These are phyloP conservation scores for Tylopilus orsonianus DNA, from an alignment of 1,284 basidiomycete species.

Conservation along the genomic window DNA sequence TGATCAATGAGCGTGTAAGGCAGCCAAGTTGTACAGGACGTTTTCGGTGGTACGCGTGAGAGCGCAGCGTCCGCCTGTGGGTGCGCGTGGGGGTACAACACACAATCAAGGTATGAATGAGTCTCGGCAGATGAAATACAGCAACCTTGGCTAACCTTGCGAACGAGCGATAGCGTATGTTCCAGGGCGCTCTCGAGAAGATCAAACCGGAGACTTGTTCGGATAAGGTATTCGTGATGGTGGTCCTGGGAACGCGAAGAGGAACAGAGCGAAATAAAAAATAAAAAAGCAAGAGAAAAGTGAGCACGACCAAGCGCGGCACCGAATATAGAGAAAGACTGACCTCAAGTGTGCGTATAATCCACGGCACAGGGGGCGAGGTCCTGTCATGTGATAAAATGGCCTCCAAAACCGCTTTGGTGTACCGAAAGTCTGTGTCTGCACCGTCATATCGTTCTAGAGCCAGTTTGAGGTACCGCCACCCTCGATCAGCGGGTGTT, in stretches of 20 bases:
- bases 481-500: constrained; percentile 76
- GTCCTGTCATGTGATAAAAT: constrained; percentile 66
- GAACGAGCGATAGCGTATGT: constrained; percentile 67
- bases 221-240: constrained; percentile 78
- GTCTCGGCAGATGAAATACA: constrained; percentile 4
- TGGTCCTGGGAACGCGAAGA: constrained; percentile 47
- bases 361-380: constrained; percentile 78
- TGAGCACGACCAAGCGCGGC: constrained; percentile 15
- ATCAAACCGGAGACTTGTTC: constrained; percentile 74
- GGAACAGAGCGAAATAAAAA: no score
- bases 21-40: constrained; percentile 67
- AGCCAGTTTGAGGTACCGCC: constrained; percentile 83
- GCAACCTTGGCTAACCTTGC: constrained; percentile 50
- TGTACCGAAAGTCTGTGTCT: constrained; percentile 74
- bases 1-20: constrained; percentile 89
- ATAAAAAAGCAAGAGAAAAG: constrained; percentile 2
- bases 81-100: constrained; percentile 7
- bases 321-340: constrained; percentile 18
- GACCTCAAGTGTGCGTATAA: constrained; percentile 73
- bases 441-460: constrained; percentile 77
- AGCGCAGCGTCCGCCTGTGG: constrained; percentile 58
- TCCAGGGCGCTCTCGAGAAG: constrained; percentile 77
- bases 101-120: constrained; percentile 14
- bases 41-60: constrained; percentile 53
- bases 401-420: constrained; percentile 74